phyloP scores from a whole-genome alignment of 139 green algal species.

The Chlamydomonas schloesseri region DNA sequence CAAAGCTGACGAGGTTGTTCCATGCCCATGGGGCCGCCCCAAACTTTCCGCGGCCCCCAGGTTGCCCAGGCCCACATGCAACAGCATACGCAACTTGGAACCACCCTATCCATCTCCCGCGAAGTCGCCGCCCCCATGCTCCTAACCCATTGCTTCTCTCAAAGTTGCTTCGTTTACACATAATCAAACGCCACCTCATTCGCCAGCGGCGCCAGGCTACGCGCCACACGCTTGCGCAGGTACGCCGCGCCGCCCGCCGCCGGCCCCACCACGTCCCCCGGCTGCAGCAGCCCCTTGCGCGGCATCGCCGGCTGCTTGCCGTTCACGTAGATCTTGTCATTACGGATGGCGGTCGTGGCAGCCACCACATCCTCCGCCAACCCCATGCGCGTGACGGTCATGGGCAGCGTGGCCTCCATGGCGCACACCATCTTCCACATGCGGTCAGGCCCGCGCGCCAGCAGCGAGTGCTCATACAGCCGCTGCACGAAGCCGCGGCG shows the following conservation, averaged over 20 bases:
- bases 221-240: slow-evolving; percentile 18
- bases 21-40: too few relatives aligned
- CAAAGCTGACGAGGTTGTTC: too few relatives aligned
- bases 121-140: too few relatives aligned
- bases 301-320: slow-evolving; percentile 32
- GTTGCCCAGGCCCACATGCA: too few relatives aligned
- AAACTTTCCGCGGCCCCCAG: too few relatives aligned
- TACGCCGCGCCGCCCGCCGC: not conserved
- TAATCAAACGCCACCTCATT: not conserved
- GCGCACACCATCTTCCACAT: slow-evolving; percentile 61
- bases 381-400: slow-evolving; percentile 43
- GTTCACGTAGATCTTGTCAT: slow-evolving; percentile 43
- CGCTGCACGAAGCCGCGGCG: slow-evolving; percentile 44
- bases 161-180: too few relatives aligned
- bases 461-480: slow-evolving; percentile 47
- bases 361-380: slow-evolving; percentile 47
- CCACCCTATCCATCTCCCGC: too few relatives aligned
- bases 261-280: slow-evolving; percentile 48
- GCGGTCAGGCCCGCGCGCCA: slow-evolving; percentile 39
- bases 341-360: not conserved
- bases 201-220: slow-evolving; percentile 24
- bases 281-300: slow-evolving; percentile 15
- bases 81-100: too few relatives aligned
- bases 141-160: too few relatives aligned
- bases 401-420: slow-evolving; percentile 52